phyloP scores from a whole-genome alignment of 2,329 filamentous ascomycete species.

The Domatiomyces catenatus region DNA sequence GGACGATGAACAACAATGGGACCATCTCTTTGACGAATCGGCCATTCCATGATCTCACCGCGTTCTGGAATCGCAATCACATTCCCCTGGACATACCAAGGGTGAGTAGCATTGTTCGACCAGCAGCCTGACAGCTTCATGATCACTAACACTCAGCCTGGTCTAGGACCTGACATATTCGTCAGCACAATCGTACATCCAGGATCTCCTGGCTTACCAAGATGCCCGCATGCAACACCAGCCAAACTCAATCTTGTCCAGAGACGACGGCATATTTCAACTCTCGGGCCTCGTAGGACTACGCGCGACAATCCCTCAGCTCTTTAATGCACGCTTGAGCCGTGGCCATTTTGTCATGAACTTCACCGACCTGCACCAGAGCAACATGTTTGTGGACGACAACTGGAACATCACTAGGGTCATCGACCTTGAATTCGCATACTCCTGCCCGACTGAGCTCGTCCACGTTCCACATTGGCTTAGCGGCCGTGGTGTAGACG shows the following conservation, averaged over 20 bases:
- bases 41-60: too few species aligned
- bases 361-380: conserved; percentile 28
- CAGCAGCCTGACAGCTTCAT: too few species aligned
- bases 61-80: too few species aligned
- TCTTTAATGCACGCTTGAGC: conserved; percentile 18
- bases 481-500: too few species aligned
- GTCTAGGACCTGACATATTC: too few species aligned
- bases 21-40: too few species aligned
- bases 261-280: conserved; percentile 5
- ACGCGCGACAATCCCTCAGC: conserved; percentile 19
- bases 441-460: conserved; percentile 15
- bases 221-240: conserved; percentile 17
- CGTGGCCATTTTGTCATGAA: conserved; percentile 23
- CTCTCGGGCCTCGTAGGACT: conserved; percentile 17
- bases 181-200: too few species aligned
- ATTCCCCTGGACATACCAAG: too few species aligned
- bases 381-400: conserved; percentile 20
- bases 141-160: too few species aligned
- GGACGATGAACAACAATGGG: too few species aligned
- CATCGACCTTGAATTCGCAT: conserved; percentile 20
- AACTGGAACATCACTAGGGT: conserved; percentile 18
- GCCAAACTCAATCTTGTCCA: conserved; percentile 14
- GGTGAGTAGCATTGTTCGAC: too few species aligned
- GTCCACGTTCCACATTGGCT: conserved; percentile 15
- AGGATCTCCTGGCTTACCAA: conserved; percentile 4